Evolutionary conservation across 306 rosid genomes (phyloP), one percentile per base, ranked within the genome.

Genomic region (Luffa acutangula): DNA sequence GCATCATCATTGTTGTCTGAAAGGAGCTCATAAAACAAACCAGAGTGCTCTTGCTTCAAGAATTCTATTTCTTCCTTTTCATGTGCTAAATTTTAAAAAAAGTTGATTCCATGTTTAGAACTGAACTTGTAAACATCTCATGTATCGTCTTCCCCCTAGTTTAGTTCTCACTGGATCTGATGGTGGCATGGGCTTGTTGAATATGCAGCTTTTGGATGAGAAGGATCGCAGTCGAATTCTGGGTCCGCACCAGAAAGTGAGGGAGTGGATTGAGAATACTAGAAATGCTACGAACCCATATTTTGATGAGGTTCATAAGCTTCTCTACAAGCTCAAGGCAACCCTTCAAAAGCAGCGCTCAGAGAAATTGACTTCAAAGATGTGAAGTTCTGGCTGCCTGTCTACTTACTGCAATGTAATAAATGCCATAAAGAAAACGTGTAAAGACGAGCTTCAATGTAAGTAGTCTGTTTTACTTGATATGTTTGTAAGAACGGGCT

Each of bases 171-270:
- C 31, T 52, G 17, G 54, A 25, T 78, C 71, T 77, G 8, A 59
- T 45, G 20, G 64, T 77, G 9, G 56, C 14, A 36, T 45, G 41
- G 37, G n/a, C 39, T 52, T 65, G 43, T 65, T 63, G 21, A 80
- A 18, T 59, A 31, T 86, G 75, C 85, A 95, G 97, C 81, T 93
- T 81, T 77, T 95, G 77, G 93, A 89, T 51, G 93, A 88, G 87
- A 81, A 89, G 80, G 94, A 86, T 76, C 85, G 80, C 2, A 84
- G 52, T 79, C 89, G 92, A 51, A 82, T 94, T 54, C 90, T 95
- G 48, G 93, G 91, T 21, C 99, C 97, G 0, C 89, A 91, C 89
- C 86, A 83, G 89, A 90, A 89, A 87, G 93, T 95, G 82, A 87
- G 84, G 84, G 86, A 80, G 84, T 95, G 97, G 97, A 85, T 93